These are phyloP conservation scores for Trichophyton mentagrophytes DNA, from an alignment of 2,329 filamentous ascomycete genomes.

Conservation along the genomic window DNA sequence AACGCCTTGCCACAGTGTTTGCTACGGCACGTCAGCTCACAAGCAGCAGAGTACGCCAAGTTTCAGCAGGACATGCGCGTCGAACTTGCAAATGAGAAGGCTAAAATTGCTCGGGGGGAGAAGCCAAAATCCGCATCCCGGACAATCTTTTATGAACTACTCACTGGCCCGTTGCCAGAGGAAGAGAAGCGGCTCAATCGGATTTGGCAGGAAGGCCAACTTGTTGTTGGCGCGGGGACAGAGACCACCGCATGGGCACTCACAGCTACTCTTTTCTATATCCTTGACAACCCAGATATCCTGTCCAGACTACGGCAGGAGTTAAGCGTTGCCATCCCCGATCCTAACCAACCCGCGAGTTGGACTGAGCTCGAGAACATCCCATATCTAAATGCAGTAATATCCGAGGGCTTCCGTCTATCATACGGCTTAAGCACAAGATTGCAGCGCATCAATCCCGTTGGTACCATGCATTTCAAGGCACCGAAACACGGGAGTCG, in stretches of 20 bases:
- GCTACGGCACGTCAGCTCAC: too few relatives aligned
- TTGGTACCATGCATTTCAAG: neutral
- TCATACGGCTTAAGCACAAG: neutral
- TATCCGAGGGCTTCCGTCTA: neutral
- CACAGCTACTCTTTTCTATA: neutral
- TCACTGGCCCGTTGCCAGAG: neutral
- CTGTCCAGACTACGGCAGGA: neutral
- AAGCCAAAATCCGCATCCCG: too few relatives aligned
- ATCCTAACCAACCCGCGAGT: neutral
- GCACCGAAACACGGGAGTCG: neutral
- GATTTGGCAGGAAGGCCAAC: neutral
- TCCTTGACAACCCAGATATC: neutral
- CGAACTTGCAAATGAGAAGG: too few relatives aligned
- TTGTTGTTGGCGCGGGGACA: neutral
- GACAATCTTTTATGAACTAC: neutral
- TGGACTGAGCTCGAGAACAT: neutral
- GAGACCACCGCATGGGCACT: neutral
- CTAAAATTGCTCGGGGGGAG: too few relatives aligned
- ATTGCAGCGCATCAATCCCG: neutral
- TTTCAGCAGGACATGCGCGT: too few relatives aligned
- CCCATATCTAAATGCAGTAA: neutral
- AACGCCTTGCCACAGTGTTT: too few relatives aligned
- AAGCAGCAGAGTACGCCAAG: too few relatives aligned
- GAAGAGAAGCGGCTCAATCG: neutral
- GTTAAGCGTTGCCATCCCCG: neutral